phyloP scores from a whole-genome alignment of 192 early-diverging fungal genomes.

The Backusella morwellensis region DNA sequence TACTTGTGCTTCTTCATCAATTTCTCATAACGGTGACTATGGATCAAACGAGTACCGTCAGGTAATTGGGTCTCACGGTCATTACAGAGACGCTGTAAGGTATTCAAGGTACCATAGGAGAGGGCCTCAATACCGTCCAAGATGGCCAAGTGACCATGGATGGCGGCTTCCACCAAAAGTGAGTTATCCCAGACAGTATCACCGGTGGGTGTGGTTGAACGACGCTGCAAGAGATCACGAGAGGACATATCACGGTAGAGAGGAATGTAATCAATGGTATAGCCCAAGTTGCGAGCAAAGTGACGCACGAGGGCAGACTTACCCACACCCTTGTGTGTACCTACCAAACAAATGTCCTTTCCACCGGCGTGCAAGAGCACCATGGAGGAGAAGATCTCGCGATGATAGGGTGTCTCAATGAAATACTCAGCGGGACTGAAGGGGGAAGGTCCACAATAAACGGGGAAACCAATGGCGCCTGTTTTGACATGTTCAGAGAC shows the following conservation, averaged over 20 bases:
- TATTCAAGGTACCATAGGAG: conserved; percentile 67
- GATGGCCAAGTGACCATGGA: conserved; percentile 69
- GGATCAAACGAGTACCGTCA: conserved; percentile 59
- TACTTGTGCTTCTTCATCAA: conserved; percentile 47
- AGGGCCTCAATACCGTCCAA: conserved; percentile 74
- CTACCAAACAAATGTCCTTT: conserved; percentile 69
- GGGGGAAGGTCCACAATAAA: conserved; percentile 40
- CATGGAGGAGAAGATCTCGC: conserved; percentile 51
- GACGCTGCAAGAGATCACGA: conserved; percentile 72
- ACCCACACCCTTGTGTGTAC: conserved; percentile 66
- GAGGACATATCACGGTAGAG: conserved; percentile 81
- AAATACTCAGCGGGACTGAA: conserved; percentile 50
- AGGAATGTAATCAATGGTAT: conserved; percentile 68
- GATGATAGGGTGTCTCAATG: conserved; percentile 58
- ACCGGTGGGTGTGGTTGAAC: conserved; percentile 66
- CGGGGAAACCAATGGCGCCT: conserved; percentile 22
- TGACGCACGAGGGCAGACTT: conserved; percentile 67
- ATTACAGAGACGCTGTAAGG: conserved; percentile 59
- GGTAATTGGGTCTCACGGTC: conserved; percentile 72
- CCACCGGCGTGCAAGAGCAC: conserved; percentile 52
- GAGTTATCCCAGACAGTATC: conserved; percentile 79
- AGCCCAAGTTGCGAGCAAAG: conserved; percentile 47
- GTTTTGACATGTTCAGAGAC: not conserved
- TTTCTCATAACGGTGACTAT: conserved; percentile 52
- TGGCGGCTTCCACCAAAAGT: conserved; percentile 66